phyloP scores from a whole-genome alignment of 495 filamentous ascomycete genomes.

The Trichoderma gamsii region DNA sequence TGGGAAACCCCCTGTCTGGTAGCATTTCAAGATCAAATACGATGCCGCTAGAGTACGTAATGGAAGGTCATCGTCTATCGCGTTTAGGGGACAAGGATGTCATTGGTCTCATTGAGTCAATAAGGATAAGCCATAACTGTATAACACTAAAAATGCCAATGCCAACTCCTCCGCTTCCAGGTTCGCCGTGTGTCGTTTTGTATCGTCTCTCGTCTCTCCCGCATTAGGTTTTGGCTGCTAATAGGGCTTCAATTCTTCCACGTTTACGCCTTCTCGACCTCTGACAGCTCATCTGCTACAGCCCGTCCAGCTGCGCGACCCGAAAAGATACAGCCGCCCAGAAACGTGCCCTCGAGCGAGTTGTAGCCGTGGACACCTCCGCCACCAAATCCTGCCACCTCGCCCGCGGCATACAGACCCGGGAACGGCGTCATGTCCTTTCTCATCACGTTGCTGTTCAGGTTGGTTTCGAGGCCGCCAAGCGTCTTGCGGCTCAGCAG shows the following conservation, averaged over 20 bases:
- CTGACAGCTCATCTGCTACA: slow-evolving; percentile 35
- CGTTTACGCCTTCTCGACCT: background rate
- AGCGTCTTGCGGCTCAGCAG: slow-evolving; percentile 47
- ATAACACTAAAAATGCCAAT: background rate
- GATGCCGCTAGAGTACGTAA: background rate
- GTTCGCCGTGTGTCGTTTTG: background rate
- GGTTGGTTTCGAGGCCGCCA: slow-evolving; percentile 48
- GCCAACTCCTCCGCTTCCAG: background rate
- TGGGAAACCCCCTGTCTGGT: background rate
- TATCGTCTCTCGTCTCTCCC: background rate
- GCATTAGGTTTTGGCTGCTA: background rate
- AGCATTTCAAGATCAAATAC: background rate
- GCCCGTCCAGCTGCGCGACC: slow-evolving; percentile 41
- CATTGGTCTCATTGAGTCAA: slow-evolving; percentile 9
- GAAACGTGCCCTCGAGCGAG: slow-evolving; percentile 46
- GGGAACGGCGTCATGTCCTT: slow-evolving; percentile 38
- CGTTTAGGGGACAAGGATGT: background rate
- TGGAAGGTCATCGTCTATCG: background rate
- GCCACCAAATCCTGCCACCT: slow-evolving; percentile 48
- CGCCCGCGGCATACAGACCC: slow-evolving; percentile 47
- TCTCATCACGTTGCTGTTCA: slow-evolving; percentile 42
- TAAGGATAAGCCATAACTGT: background rate
- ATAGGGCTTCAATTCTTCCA: slow-evolving; percentile 12
- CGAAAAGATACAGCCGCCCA: slow-evolving; percentile 47
- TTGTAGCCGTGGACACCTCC: slow-evolving; percentile 49